A percentile compares a stretch with the other conserved stretches of the same genome.
phyloP scores from a whole-genome alignment of 2,329 filamentous ascomycete species.

The Didymellaceae sp. region DNA sequence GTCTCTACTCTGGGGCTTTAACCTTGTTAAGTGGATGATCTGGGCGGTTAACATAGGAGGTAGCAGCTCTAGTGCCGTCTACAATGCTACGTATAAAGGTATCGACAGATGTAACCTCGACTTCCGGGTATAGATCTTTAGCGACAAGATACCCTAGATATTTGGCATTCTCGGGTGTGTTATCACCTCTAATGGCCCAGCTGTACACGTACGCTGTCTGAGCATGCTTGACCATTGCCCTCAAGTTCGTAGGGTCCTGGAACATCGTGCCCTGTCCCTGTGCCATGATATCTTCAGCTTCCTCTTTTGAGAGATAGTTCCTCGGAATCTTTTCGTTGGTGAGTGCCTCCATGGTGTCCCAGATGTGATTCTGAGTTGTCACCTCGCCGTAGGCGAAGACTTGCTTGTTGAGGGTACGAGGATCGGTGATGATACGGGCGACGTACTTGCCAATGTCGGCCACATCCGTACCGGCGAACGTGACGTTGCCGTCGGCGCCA shows the following conservation, averaged over 20 bases:
- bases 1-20: too few species aligned
- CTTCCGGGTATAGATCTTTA: not conserved
- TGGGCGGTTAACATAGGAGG: too few species aligned
- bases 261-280: not conserved
- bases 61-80: too few species aligned
- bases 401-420: constrained; percentile 60
- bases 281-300: too few species aligned
- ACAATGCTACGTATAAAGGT: too few species aligned
- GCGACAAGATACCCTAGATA: not conserved
- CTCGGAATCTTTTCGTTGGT: not conserved
- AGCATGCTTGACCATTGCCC: not conserved
- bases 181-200: not conserved
- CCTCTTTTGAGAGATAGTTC: not conserved
- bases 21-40: too few species aligned
- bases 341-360: constrained; percentile 51
- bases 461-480: constrained; percentile 11
- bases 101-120: not conserved
- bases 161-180: not conserved
- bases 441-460: constrained; percentile 60
- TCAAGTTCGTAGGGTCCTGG: not conserved
- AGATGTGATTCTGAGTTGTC: constrained; percentile 56
- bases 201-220: not conserved
- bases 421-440: constrained; percentile 59
- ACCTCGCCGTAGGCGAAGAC: constrained; percentile 59
- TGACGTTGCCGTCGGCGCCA: not conserved